A percentile compares a stretch with the other conserved stretches of the same genome.
phyloP scores from a whole-genome alignment of 2,329 filamentous ascomycete species.

The Metarhizium humberi region DNA sequence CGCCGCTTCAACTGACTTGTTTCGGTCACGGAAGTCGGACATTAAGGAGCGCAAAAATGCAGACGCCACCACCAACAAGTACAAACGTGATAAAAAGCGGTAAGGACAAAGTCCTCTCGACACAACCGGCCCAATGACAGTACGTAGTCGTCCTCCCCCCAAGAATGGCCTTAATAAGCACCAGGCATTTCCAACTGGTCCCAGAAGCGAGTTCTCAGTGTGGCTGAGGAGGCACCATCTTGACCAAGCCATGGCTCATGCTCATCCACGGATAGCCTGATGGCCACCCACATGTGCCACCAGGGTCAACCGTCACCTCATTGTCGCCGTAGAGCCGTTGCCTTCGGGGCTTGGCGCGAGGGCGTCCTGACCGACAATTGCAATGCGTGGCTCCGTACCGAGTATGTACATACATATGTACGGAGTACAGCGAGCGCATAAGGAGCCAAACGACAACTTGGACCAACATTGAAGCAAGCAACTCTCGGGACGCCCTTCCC shows the following conservation, averaged over 20 bases:
- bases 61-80: too few relatives aligned
- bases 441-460: background rate
- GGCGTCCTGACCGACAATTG: background rate
- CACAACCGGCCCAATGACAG: background rate
- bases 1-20: too few relatives aligned
- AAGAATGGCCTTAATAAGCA: background rate
- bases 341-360: background rate
- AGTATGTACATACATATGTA: too few relatives aligned
- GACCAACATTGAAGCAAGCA: background rate
- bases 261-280: background rate
- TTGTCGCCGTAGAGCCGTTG: too few relatives aligned
- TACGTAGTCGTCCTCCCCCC: background rate
- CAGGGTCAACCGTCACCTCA: too few relatives aligned
- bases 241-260: background rate
- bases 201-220: background rate
- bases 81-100: background rate
- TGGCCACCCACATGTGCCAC: too few relatives aligned
- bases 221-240: background rate
- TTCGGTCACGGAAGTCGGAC: too few relatives aligned
- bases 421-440: too few relatives aligned
- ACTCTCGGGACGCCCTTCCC: background rate
- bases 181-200: background rate
- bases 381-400: too few relatives aligned
- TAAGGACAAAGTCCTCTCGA: background rate
- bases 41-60: too few relatives aligned